phyloP scores from a whole-genome alignment of 106 monocot genomes.

The Amphibolis antarctica region DNA sequence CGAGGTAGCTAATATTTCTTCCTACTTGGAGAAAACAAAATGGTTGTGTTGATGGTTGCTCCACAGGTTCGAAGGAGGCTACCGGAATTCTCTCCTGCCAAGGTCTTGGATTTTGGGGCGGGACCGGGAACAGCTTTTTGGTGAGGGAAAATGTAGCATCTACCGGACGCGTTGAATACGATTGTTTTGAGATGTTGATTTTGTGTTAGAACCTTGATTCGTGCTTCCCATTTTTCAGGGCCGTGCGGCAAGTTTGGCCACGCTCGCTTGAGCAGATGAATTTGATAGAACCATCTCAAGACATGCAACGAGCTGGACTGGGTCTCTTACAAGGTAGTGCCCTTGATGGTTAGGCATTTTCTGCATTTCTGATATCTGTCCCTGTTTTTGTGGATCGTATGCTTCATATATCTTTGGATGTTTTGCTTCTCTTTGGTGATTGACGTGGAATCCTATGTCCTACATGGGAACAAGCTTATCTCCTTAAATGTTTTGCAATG shows the following conservation, averaged over 20 bases:
- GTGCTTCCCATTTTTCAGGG: constrained; percentile 30
- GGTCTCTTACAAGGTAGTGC: constrained; percentile 55
- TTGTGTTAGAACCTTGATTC: neutral
- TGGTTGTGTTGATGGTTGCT: neutral
- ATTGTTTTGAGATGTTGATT: neutral
- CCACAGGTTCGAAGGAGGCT: constrained; percentile 56
- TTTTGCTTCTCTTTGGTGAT: no score
- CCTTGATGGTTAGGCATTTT: neutral
- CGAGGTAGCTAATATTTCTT: neutral
- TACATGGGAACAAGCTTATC: no score
- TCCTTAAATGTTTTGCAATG: no score
- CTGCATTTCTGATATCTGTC: neutral
- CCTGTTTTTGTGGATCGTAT: neutral
- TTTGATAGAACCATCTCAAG: constrained; percentile 89
- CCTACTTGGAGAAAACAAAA: neutral
- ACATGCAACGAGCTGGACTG: constrained; percentile 79
- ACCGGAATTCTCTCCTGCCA: constrained; percentile 63
- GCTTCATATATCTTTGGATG: neutral
- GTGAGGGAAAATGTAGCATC: constrained; percentile 13
- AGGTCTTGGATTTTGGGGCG: constrained; percentile 86
- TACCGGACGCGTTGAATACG: neutral
- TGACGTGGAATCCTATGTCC: no score
- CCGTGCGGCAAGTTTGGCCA: constrained; percentile 91
- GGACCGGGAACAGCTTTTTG: constrained; percentile 90
- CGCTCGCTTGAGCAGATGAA: constrained; percentile 58